Evolutionary conservation across 2,329 filamentous ascomycete genomes (phyloP).

Genomic region (Bipolaris oryzae): DNA sequence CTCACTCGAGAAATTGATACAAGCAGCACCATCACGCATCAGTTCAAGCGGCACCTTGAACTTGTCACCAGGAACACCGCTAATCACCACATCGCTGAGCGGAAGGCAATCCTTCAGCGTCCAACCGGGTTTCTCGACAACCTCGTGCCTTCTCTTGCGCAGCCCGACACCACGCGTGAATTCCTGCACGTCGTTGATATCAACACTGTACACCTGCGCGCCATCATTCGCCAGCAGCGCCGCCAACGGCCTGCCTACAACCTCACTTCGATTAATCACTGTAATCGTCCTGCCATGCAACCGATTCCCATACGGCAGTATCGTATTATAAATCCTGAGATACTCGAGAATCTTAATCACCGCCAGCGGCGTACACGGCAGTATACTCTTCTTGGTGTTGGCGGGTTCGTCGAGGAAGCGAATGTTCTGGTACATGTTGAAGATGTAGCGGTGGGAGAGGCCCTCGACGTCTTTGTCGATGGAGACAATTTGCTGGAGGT

Average conservation of each 20-base stretch:
- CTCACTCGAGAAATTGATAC: constrained; percentile 96
- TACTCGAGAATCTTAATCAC: constrained; percentile 97
- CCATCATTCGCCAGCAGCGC: constrained; percentile 95
- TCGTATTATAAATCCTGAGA: constrained; percentile 94
- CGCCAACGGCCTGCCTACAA: constrained; percentile 90
- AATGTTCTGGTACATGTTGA: constrained; percentile 99
- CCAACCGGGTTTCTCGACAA: constrained; percentile 81
- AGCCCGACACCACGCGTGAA: constrained; percentile 91
- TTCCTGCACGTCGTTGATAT: constrained; percentile 87
- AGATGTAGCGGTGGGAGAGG: constrained; percentile 88
- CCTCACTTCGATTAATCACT: constrained; percentile 94
- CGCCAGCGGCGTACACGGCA: constrained; percentile 94
- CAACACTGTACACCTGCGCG: constrained; percentile 92
- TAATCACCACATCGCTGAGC: constrained; percentile 91
- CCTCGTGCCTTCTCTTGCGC: constrained; percentile 83
- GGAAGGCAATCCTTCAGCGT: constrained; percentile 80
- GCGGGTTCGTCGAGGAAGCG: constrained; percentile 81
- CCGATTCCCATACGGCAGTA: constrained; percentile 89
- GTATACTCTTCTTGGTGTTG: constrained; percentile 83
- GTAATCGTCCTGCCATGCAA: constrained; percentile 94
- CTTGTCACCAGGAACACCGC: constrained; percentile 83
- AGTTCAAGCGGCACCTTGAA: constrained; percentile 89
- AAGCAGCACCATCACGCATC: constrained; percentile 89
- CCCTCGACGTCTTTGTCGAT: constrained; percentile 95
- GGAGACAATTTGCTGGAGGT: constrained; percentile 92